Evolutionary conservation across 2,329 filamentous ascomycete genomes (phyloP), one percentile per base, ranked within the genome.

Genomic region (Xylariaceae sp.): DNA sequence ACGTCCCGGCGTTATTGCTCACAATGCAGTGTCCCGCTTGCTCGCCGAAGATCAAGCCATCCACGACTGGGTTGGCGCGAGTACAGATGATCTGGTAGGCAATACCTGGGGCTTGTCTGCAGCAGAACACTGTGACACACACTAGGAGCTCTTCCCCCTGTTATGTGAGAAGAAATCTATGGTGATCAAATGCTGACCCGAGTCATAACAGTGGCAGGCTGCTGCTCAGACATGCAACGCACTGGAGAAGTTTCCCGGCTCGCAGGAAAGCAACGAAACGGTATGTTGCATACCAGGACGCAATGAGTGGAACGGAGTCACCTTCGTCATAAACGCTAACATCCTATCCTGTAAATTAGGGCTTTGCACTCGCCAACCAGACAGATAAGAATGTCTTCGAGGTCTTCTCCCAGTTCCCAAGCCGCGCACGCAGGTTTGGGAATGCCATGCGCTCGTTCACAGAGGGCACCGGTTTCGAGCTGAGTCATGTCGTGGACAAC

Each of bases 371-470:
- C 5, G 40, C 41, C 7, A 49, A 47, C 26, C 5, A 41, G 1
- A 44, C 45, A 3, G 36, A 46, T 7, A 36, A 43, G 26, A 36
- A 36, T 4, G 38, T 49, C 8, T 49, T 44, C 25, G 23, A 42
- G n/a, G 33, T 42, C 5, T 49, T 47, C 15, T 36, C 35, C 2
- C 34, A 40, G 14, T 36, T 26, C 17, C 44, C 46, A 6, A 42
- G 47, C 24, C 44, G 46, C 5, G 44, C 42, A 6, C 35, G 35
- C 3, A 29, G 46, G 24, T 48, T 51, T 23, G 41, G 31, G 8
- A 51, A 44, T 25, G 40, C 43, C 6, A 49, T 49, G 46, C 36
- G 30, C 16, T 24, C 36, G 1, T 43, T 48, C 19, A 48, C 38
- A 3, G 25, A 42, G 19, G 40, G 46, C 3, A 38, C 35, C 5